Base-by-base conservation (phyloP, 257 asterid species). In the Ballota nigra region DNA sequence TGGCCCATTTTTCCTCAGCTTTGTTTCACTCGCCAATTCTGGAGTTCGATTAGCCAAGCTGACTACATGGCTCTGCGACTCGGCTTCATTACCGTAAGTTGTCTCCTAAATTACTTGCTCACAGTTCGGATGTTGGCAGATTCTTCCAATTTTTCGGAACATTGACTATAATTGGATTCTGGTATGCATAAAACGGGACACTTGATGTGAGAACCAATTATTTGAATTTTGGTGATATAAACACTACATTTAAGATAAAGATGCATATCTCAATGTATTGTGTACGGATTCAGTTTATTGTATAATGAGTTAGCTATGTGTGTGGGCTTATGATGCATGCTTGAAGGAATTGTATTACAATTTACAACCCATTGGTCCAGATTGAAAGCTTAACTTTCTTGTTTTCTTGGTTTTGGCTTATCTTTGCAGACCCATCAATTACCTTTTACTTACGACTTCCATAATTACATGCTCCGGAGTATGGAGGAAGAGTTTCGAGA, bases 401-500 rank as follows among this genome's bases (percentile, higher is more conserved):
- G 62, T 34, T 11, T 76, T 33, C 66, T 16, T 28, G 64, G 41
- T 11, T 76, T 33, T 68, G 65, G 38, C 41, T 52, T 69, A 40
- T 8, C 29, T 71, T 69, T 86, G 86, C 96, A 91, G 98, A 84
- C 91, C 77, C 97, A 88, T 82, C 90, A 94, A 66, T 82, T 94
- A 31, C 97, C 96, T 69, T 81, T 89, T 61, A 84, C 96, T 22
- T 91, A 94, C 36, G 96, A 91, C 81, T 94, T 91, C 79, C 98
- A 94, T 24, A 94, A 89, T 72, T 91, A 94, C 78, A 94, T 94
- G 98, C 87, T 89, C 55, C 88, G 98, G 63, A 94, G 97, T 79
- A 91, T 91, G 96, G 98, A 94, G 75, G 97, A 91, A 78, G 98
- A 94, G 86, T 94, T 94, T 81, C 87, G 97, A 62, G 96, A 91